Evolutionary conservation across 2,329 filamentous ascomycete species (phyloP).

Genomic region (Exophiala mesophila): DNA sequence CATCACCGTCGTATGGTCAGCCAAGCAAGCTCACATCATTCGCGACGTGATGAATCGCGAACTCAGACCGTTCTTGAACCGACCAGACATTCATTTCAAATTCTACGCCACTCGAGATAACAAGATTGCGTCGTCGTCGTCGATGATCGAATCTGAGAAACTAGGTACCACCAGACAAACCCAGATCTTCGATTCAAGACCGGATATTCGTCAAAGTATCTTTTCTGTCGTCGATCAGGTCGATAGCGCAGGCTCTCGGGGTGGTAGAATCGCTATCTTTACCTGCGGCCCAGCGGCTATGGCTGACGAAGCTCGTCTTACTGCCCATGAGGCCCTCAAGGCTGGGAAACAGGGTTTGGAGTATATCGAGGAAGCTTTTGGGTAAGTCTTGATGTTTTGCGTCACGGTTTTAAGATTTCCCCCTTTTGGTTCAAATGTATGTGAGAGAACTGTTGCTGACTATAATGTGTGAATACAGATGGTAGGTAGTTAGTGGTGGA

Average conservation of each 20-base stretch:
- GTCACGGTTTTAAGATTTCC: no score
- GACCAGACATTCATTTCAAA: slow-evolving; percentile 30
- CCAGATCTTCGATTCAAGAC: slow-evolving; percentile 30
- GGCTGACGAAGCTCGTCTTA: slow-evolving; percentile 41
- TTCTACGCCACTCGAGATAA: slow-evolving; percentile 30
- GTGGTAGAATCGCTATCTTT: slow-evolving; percentile 34
- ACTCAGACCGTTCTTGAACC: slow-evolving; percentile 25
- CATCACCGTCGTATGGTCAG: slow-evolving; percentile 34
- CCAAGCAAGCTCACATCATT: slow-evolving; percentile 31
- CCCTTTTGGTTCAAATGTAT: no score
- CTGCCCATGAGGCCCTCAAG: slow-evolving; percentile 34
- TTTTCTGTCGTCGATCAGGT: slow-evolving; percentile 31
- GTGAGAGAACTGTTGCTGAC: no score
- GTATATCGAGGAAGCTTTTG: slow-evolving; percentile 46
- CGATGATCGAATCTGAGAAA: slow-evolving; percentile 2
- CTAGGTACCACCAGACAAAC: background rate
- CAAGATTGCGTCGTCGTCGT: background rate
- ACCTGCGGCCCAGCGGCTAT: slow-evolving; percentile 43
- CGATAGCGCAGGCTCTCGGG: slow-evolving; percentile 26
- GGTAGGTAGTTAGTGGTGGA: no score
- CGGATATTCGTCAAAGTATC: slow-evolving; percentile 34
- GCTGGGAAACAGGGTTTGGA: slow-evolving; percentile 33
- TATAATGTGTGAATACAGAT: no score
- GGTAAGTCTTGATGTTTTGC: no score
- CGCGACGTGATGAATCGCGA: slow-evolving; percentile 28